Conservation (phyloP, 2,329 filamentous ascomycete species). For the Xylaria sp. region DNA sequence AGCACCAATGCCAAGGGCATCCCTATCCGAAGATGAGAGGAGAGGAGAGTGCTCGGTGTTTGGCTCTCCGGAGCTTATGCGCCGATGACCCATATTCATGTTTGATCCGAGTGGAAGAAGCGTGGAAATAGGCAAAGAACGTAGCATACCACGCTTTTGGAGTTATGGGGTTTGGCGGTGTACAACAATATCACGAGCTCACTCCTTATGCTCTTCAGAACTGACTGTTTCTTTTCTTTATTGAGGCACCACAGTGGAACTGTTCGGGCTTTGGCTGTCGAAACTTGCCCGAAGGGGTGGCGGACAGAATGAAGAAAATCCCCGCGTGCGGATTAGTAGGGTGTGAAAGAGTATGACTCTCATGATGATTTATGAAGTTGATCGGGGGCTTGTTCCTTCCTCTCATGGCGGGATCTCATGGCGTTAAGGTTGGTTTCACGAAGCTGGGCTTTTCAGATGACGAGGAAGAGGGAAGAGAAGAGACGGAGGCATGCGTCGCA, state of each 20-base stretch:
- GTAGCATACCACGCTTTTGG: slow-evolving; percentile 8
- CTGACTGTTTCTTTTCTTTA: neutral
- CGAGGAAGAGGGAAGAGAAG: neutral
- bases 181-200: slow-evolving; percentile 23
- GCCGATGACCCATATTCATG: slow-evolving; percentile 6
- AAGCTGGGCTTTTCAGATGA: slow-evolving; percentile 15
- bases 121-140: neutral
- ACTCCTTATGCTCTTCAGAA: slow-evolving; percentile 3
- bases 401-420: slow-evolving; percentile 19
- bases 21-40: slow-evolving; percentile 70
- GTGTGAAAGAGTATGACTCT: slow-evolving; percentile 27
- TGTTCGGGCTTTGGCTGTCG: neutral
- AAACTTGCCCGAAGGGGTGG: neutral
- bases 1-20: slow-evolving; percentile 67
- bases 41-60: slow-evolving; percentile 6
- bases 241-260: slow-evolving; percentile 12
- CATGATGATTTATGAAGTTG: slow-evolving; percentile 39
- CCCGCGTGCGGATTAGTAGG: slow-evolving; percentile 16
- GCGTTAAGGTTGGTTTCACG: slow-evolving; percentile 32
- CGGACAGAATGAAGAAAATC: neutral
- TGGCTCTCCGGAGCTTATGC: neutral
- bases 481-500: neutral
- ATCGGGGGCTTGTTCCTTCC: slow-evolving; percentile 12
- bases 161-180: slow-evolving; percentile 18
- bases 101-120: slow-evolving; percentile 10